Conservation (phyloP, 2,329 filamentous ascomycete genomes). For the Colletotrichum aenigma region DNA sequence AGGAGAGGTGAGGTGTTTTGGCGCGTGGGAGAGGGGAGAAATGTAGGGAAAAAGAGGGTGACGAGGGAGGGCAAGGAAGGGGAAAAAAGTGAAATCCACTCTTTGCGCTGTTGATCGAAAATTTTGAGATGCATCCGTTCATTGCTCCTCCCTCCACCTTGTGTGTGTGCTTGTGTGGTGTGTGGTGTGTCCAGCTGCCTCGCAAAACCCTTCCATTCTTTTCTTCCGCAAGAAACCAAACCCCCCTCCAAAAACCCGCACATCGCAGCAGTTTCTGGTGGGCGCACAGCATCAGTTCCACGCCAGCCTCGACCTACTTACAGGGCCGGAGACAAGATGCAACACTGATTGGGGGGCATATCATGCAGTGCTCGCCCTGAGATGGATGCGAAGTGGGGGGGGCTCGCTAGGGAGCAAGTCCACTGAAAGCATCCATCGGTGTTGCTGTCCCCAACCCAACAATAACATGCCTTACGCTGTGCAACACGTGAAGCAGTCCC, state of each 20-base stretch:
- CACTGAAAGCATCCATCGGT: not conserved
- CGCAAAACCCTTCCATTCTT: not conserved
- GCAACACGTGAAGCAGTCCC: conserved; percentile 5
- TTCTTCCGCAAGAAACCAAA: not conserved
- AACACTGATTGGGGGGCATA: conserved; percentile 6
- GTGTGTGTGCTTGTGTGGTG: not conserved
- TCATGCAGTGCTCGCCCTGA: not conserved
- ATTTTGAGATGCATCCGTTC: conserved; percentile 16
- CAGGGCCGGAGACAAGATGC: not conserved
- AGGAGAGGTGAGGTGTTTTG: not conserved
- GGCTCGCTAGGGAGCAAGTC: not conserved
- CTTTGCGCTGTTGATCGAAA: conserved; percentile 10
- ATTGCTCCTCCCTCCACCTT: not conserved
- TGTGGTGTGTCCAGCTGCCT: not conserved
- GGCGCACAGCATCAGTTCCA: conserved; percentile 4
- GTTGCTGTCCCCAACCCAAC: not conserved
- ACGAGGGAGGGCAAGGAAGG: not conserved
- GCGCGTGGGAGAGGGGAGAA: not conserved
- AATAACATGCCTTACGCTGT: not conserved
- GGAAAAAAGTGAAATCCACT: not conserved
- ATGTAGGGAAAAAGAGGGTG: not conserved
- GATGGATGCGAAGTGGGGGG: conserved; percentile 2
- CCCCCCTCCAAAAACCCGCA: not conserved
- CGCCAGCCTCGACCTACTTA: not conserved
- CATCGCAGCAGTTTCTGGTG: not conserved